Percentiles rank a stretch among this genome's conserved stretches.
Conservation (phyloP, 1,139 yeast genomes). For the Fermentozyma sake region DNA sequence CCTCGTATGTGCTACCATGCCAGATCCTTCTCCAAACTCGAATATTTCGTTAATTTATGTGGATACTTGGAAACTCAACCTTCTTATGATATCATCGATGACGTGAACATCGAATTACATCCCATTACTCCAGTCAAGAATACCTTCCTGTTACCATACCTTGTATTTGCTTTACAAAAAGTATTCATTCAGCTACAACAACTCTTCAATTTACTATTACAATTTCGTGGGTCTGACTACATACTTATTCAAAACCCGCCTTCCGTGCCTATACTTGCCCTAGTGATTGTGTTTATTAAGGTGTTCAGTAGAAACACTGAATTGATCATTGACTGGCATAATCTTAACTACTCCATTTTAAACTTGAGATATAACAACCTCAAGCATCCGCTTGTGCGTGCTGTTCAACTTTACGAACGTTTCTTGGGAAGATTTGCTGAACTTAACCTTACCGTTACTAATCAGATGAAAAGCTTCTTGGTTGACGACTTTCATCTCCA, state of each 20-base stretch:
- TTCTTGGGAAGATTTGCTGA: constrained; percentile 52
- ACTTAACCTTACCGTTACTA: constrained; percentile 76
- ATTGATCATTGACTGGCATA: constrained; percentile 93
- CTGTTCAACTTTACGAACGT: constrained; percentile 56
- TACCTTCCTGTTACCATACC: constrained; percentile 43
- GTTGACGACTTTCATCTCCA: constrained; percentile 48
- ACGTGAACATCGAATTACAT: constrained; percentile 48
- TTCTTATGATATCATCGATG: constrained; percentile 47
- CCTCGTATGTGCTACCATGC: constrained; percentile 97
- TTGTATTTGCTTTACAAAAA: constrained; percentile 57
- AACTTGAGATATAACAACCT: constrained; percentile 55
- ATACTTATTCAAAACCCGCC: constrained; percentile 94
- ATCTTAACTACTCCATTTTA: constrained; percentile 80
- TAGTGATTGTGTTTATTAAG: constrained; percentile 53
- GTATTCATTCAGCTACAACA: constrained; percentile 51
- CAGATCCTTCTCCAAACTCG: constrained; percentile 61
- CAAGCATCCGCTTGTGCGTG: constrained; percentile 58
- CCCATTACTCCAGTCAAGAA: constrained; percentile 48
- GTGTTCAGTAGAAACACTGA: constrained; percentile 54
- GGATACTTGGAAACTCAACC: constrained; percentile 71
- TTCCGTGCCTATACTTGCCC: constrained; percentile 71
- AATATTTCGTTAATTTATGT: constrained; percentile 75
- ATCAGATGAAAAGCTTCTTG: constrained; percentile 63
- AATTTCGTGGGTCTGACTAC: constrained; percentile 60
- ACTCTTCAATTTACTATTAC: constrained; percentile 44